Conservation (phyloP, 23 red algal species). For the Gracilariopsis chorda region DNA sequence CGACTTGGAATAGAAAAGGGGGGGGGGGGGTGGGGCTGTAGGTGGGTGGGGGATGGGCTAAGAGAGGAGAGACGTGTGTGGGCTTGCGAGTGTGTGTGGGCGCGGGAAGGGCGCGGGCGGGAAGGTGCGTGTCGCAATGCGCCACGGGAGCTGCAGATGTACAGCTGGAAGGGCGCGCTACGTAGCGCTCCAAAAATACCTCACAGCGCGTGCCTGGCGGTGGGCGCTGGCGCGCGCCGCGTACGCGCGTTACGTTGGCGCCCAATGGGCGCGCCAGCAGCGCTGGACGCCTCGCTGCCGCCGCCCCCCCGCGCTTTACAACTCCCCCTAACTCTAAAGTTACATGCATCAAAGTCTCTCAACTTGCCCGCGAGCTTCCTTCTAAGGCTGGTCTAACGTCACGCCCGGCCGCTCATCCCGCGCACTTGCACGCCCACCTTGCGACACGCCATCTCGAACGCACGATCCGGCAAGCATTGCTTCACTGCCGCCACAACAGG, state of each 20-base stretch:
- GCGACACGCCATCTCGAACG: conserved; percentile 32
- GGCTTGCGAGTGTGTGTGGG: too few relatives aligned
- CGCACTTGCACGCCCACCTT: not conserved
- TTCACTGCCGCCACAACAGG: not conserved
- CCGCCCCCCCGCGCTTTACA: not conserved
- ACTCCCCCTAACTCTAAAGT: not conserved
- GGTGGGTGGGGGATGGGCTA: not conserved
- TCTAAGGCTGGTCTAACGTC: too few relatives aligned
- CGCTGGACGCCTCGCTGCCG: not conserved
- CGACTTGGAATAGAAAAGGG: not conserved
- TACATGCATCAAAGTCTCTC: not conserved
- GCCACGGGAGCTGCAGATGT: too few relatives aligned
- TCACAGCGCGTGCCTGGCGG: not conserved
- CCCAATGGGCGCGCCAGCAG: not conserved
- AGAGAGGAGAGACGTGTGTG: not conserved
- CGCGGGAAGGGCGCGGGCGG: too few relatives aligned
- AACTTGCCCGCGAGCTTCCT: not conserved
- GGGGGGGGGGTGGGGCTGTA: not conserved
- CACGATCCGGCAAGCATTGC: conserved; percentile 12
- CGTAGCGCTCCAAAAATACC: not conserved
- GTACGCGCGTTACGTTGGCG: not conserved
- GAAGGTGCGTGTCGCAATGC: too few relatives aligned
- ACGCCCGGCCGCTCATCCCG: not conserved
- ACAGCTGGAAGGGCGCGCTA: not conserved
- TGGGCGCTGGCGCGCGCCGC: not conserved